Evolutionary conservation across 345 rosid species (phyloP).

Genomic region (Brassica cretica): DNA sequence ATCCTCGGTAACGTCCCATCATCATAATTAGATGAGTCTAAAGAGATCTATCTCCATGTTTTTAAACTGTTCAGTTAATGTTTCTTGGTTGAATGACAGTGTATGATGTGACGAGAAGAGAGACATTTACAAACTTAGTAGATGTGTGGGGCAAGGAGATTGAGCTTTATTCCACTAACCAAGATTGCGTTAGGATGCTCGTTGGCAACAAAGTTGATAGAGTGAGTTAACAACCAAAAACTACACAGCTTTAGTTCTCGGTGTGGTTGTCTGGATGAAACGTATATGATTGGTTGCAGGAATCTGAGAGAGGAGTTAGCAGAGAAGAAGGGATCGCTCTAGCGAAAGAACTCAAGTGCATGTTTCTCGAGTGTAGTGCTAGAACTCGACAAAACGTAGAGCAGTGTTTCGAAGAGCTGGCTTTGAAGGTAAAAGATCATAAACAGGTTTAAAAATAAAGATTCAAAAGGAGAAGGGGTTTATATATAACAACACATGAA

Average conservation of each 20-base stretch:
- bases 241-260: not conserved
- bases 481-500: not conserved
- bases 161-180: conserved; percentile 78
- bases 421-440: conserved; percentile 63
- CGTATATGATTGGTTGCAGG: conserved; percentile 49
- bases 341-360: conserved; percentile 70
- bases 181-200: conserved; percentile 84
- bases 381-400: conserved; percentile 84
- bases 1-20: conserved; percentile 64
- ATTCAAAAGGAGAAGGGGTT: not conserved
- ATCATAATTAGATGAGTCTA: not conserved
- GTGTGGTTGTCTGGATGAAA: conserved; percentile 17
- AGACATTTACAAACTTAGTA: conserved; percentile 79
- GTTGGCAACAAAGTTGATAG: conserved; percentile 94
- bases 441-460: not conserved
- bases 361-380: conserved; percentile 91
- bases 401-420: conserved; percentile 87
- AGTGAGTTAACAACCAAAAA: conserved; percentile 46
- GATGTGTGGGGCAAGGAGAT: conserved; percentile 96
- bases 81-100: conserved; percentile 46
- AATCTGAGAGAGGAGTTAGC: conserved; percentile 79
- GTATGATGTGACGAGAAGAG: conserved; percentile 90
- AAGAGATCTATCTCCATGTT: not conserved
- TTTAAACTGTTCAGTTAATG: conserved; percentile 3
- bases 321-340: conserved; percentile 81